Conservation (phyloP, 129 eudicot species). For the Flaveria robusta region DNA sequence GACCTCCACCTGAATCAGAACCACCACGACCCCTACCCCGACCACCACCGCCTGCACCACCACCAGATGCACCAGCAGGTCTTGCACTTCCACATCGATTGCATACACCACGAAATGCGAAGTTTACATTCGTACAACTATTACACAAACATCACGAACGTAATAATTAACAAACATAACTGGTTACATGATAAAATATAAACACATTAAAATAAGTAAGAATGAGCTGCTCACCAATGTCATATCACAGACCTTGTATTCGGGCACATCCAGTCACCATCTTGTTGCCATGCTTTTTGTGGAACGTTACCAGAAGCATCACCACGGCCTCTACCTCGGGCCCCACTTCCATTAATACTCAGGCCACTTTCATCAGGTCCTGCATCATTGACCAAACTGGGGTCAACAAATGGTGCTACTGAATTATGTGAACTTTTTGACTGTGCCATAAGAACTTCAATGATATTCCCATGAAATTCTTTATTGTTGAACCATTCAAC, state of each 20-base stretch:
- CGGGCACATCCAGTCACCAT: slow-evolving; percentile 96
- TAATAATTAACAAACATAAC: slow-evolving; percentile 1
- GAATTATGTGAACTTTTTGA: slow-evolving; percentile 55
- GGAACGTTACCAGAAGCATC: slow-evolving; percentile 62
- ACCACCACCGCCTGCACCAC: slow-evolving; percentile 72
- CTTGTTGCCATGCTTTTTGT: slow-evolving; percentile 93
- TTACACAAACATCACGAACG: slow-evolving; percentile 20
- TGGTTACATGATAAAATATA: background rate
- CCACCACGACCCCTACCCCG: slow-evolving; percentile 93
- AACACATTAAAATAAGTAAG: slow-evolving; percentile 46
- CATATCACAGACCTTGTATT: slow-evolving; percentile 99
- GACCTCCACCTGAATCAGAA: slow-evolving; percentile 61
- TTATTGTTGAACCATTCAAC: slow-evolving; percentile 96
- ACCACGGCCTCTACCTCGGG: slow-evolving; percentile 86
- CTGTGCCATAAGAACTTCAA: slow-evolving; percentile 85
- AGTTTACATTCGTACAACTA: slow-evolving; percentile 94
- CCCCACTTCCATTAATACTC: slow-evolving; percentile 53
- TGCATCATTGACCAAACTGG: slow-evolving; percentile 39
- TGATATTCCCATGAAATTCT: slow-evolving; percentile 78
- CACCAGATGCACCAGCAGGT: slow-evolving; percentile 84
- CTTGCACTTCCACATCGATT: slow-evolving; percentile 99
- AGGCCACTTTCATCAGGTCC: slow-evolving; percentile 40
- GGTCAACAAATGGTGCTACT: slow-evolving; percentile 45
- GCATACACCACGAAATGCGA: slow-evolving; percentile 97
- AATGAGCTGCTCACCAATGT: slow-evolving; percentile 98